These are phyloP conservation scores for Rhodamnia rubescens DNA, from an alignment of 345 rosid genomes.

Conservation along the genomic window DNA sequence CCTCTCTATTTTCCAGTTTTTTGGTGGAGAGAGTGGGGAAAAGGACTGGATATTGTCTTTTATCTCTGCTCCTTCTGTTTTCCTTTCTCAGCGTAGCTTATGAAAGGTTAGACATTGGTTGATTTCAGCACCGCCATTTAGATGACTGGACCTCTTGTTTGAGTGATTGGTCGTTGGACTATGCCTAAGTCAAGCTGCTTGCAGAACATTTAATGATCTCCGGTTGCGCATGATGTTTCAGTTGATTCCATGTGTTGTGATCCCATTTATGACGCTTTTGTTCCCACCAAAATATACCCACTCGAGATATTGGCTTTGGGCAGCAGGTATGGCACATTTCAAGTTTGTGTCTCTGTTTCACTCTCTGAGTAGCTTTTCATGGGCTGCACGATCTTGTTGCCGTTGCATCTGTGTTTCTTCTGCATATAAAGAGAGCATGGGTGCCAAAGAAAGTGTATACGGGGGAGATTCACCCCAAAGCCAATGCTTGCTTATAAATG, in stretches of 20 bases:
- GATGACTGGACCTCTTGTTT: background rate
- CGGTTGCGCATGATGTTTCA: slow-evolving; percentile 83
- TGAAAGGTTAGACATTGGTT: slow-evolving; percentile 47
- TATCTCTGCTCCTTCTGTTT: slow-evolving; percentile 35
- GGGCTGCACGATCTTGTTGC: background rate
- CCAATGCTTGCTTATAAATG: background rate
- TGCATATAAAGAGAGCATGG: background rate
- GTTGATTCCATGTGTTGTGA: slow-evolving; percentile 58
- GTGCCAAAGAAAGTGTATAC: background rate
- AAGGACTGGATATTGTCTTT: slow-evolving; percentile 44
- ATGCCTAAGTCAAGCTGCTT: slow-evolving; percentile 32
- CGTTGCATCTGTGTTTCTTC: background rate
- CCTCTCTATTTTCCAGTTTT: slow-evolving; percentile 78
- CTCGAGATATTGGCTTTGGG: slow-evolving; percentile 73
- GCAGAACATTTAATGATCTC: slow-evolving; percentile 91
- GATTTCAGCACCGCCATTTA: background rate
- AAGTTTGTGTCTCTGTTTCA: background rate
- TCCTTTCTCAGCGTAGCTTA: slow-evolving; percentile 43
- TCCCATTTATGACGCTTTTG: slow-evolving; percentile 49
- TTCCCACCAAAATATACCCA: slow-evolving; percentile 68
- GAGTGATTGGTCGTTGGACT: background rate
- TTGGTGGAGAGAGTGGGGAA: slow-evolving; percentile 73
- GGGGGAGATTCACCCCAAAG: background rate
- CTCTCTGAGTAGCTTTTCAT: background rate
- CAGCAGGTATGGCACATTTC: slow-evolving; percentile 31